A percentile compares a stretch with the other conserved stretches of the same genome.
These are phyloP conservation scores for Xanthoconium purpureum DNA, from an alignment of 768 basidiomycete species.

Conservation along the genomic window DNA sequence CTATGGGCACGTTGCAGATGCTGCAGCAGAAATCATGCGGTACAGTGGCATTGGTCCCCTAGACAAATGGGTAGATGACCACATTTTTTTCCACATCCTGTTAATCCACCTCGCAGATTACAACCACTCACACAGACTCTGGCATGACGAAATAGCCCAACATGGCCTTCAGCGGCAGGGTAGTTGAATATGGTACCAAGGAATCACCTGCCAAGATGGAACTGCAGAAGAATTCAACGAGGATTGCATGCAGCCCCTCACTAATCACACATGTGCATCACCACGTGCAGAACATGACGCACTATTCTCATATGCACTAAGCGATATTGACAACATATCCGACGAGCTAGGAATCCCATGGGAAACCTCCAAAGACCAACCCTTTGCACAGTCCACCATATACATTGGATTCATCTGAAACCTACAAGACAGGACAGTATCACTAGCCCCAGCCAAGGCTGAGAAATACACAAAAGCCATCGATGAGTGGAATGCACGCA, in stretches of 20 bases:
- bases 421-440: conserved; percentile 17
- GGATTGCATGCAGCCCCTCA: neutral
- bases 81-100: neutral
- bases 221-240: neutral
- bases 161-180: neutral
- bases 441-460: conserved; percentile 26
- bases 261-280: no score
- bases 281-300: neutral
- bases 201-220: neutral
- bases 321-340: conserved; percentile 1
- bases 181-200: neutral
- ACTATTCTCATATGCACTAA: neutral
- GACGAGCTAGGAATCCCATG: conserved; percentile 5
- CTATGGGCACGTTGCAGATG: conserved; percentile 9
- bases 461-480: conserved; percentile 1
- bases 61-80: no score
- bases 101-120: neutral
- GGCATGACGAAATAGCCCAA: neutral
- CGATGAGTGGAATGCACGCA: no score
- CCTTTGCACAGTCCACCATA: neutral
- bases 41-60: neutral
- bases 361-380: conserved; percentile 14
- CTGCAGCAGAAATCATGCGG: neutral
- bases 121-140: neutral
- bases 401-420: conserved; percentile 39